These are phyloP conservation scores for Funneliformis caledonium DNA, from an alignment of 371 early-diverging fungal genomes.

Conservation along the genomic window DNA sequence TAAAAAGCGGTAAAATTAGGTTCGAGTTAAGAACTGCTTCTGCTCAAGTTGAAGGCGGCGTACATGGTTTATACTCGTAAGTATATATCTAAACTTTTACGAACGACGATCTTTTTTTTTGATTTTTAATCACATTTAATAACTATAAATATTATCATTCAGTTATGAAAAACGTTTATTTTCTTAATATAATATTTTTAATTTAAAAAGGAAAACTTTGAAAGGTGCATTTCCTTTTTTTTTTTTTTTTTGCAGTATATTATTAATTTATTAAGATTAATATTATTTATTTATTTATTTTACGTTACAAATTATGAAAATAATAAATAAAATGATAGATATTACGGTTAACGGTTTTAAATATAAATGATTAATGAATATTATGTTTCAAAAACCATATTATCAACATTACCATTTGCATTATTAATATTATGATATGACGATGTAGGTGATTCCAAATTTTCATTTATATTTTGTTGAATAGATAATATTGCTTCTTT, in stretches of 20 bases:
- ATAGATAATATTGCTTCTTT: conserved; percentile 31
- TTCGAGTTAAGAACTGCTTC: conserved; percentile 94
- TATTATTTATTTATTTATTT: neutral
- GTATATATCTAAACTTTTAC: conserved; percentile 47
- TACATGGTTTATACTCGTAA: conserved; percentile 85
- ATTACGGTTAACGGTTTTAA: neutral
- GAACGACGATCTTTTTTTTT: neutral
- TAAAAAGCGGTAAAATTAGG: conserved; percentile 74
- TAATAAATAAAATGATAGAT: neutral
- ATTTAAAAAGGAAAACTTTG: neutral
- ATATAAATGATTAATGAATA: neutral
- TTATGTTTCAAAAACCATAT: neutral
- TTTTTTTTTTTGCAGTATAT: neutral
- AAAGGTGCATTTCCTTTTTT: neutral
- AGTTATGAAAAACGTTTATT: conserved; percentile 44
- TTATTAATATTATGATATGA: neutral
- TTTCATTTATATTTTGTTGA: conserved; percentile 2
- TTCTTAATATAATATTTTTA: conserved; percentile 29
- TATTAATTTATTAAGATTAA: neutral
- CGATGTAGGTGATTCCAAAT: neutral
- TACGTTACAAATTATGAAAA: neutral
- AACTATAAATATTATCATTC: neutral
- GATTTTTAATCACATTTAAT: neutral
- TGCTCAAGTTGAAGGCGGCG: conserved; percentile 96
- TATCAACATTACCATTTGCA: neutral